Evolutionary conservation across 2,329 filamentous ascomycete genomes (phyloP), one percentile per base, ranked within the genome.

Genomic region (Arthroderma uncinatum): DNA sequence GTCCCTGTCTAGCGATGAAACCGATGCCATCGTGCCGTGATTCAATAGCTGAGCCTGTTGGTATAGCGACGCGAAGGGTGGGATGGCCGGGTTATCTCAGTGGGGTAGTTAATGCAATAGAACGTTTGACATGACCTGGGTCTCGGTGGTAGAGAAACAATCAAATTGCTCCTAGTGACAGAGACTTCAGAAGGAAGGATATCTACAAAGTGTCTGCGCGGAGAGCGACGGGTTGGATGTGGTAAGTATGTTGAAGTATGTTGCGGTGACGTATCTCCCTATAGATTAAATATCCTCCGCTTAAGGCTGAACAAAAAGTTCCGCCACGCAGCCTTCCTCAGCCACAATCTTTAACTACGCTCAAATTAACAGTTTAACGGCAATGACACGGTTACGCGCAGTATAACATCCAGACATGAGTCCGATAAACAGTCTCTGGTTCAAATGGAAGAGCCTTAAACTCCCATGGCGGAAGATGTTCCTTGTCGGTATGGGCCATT

Each of bases 1-100:
- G 77, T 98, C 93, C 73, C 92, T 92, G 74, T 97, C 93, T 60
- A 98, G 78, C 62, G 89, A 95, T 62, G 89, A 82, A 33, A 97
- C 92, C 39, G 92, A 95, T 65, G 92, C 91, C 92, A 97, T 97
- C 63, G 54, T 70, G 60, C 33, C n/a, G 39, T 9, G 47, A 19
- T 33, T 50, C 28, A 12, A 47, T 23, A 9, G 40, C 19, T 47
- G 6, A 12, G 47, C 14, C 25, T 50, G 23, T 12, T 37, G 9
- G 34, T 10, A 10, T 3, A 12, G 12, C 7, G 47, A 21, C 8
- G 25, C 25, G n/a, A 16, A 30, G 7, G 25, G 47, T 30, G 47
- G 47, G 47, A 50, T 50, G 28, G 7, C 4, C 16, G 14, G 28
- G 23, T 14, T 50, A 50, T 30, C 25, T 33, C 47, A 33, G 47